A percentile compares a stretch with the other conserved stretches of the same genome.
Conservation (phyloP, 2,329 filamentous ascomycete genomes). For the Apiospora phragmitis region DNA sequence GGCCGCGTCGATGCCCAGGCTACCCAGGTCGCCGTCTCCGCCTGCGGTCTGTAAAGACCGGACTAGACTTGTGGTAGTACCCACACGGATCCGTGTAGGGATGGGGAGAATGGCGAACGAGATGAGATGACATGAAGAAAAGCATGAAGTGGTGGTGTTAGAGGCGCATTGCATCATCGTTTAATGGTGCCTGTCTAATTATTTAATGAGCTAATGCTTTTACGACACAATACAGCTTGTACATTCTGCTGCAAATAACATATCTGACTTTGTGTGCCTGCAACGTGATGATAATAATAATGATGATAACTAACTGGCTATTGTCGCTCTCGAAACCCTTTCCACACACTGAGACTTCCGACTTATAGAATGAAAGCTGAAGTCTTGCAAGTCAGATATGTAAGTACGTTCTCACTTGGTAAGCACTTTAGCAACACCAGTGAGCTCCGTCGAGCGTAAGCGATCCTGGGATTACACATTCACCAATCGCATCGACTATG, state of each 20-base stretch:
- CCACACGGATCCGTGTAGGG: background rate
- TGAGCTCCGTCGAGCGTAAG: background rate
- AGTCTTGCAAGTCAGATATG: no score
- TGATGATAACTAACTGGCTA: background rate
- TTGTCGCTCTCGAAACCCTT: background rate
- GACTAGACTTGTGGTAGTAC: background rate
- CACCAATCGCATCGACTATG: background rate
- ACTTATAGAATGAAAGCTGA: background rate
- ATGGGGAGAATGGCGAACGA: background rate
- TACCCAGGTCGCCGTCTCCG: slow-evolving; percentile 40
- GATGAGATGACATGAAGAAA: background rate
- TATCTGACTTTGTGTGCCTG: background rate
- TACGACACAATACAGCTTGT: slow-evolving; percentile 6
- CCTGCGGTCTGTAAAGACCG: slow-evolving; percentile 46
- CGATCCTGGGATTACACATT: background rate
- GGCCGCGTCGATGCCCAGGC: slow-evolving; percentile 54
- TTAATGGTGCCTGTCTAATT: background rate
- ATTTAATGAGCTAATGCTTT: slow-evolving; percentile 8
- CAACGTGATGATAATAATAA: background rate
- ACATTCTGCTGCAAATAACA: background rate
- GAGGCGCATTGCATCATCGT: background rate
- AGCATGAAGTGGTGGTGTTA: background rate
- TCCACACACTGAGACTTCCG: background rate
- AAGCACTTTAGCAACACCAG: background rate
- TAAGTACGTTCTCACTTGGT: no score